These are phyloP conservation scores for Uromyces viciae-fabae DNA, from an alignment of 1,284 basidiomycete species.

Conservation along the genomic window DNA sequence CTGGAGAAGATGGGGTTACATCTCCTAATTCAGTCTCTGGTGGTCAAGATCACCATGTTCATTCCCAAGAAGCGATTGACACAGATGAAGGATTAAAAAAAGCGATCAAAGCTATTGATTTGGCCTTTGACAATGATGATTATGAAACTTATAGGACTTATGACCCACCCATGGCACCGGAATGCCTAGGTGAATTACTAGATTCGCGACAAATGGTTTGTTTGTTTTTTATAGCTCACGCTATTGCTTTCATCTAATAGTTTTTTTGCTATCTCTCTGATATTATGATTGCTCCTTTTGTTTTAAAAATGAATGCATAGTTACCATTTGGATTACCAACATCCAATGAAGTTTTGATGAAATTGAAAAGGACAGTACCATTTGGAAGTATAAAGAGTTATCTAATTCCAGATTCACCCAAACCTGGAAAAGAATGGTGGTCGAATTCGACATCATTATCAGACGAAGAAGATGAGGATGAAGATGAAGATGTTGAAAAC, in stretches of 20 bases:
- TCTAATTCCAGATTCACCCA: slow-evolving; percentile 4
- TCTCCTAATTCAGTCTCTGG: too few relatives aligned
- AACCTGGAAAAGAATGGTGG: slow-evolving; percentile 16
- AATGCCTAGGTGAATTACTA: slow-evolving; percentile 77
- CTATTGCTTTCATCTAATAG: not conserved
- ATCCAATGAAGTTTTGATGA: slow-evolving; percentile 13
- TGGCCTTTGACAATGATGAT: slow-evolving; percentile 65
- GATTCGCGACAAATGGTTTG: slow-evolving; percentile 83
- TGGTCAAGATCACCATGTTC: not conserved
- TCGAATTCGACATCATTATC: not conserved
- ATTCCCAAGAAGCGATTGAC: not conserved
- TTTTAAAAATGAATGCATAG: not conserved
- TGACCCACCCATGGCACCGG: slow-evolving; percentile 70
- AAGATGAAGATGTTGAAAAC: not conserved
- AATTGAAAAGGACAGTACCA: not conserved
- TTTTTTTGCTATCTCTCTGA: not conserved
- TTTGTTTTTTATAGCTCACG: not conserved
- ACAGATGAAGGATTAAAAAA: slow-evolving; percentile 58
- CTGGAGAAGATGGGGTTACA: slow-evolving; percentile 63
- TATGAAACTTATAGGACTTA: slow-evolving; percentile 65
- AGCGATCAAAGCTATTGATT: slow-evolving; percentile 62
- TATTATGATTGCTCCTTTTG: not conserved
- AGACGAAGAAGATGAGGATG: not conserved
- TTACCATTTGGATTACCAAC: slow-evolving; percentile 33
- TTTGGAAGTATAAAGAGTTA: slow-evolving; percentile 27